These are phyloP conservation scores for Rosa chinensis DNA, from an alignment of 306 rosid genomes.

Conservation along the genomic window DNA sequence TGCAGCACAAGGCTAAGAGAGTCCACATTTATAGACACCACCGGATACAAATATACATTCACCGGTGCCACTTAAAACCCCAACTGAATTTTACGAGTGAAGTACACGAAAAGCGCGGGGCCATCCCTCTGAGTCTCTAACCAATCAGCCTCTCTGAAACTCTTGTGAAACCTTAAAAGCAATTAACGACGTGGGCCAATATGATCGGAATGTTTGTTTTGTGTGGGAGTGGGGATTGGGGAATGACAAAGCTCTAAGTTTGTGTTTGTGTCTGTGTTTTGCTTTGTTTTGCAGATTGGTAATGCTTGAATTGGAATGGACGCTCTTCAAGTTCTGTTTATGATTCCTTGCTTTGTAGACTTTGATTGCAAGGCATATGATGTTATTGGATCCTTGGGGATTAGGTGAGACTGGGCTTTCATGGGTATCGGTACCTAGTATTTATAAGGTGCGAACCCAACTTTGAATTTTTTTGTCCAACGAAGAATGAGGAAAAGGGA, in stretches of 20 bases:
- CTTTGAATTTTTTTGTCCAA: background rate
- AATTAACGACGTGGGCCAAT: slow-evolving; percentile 9
- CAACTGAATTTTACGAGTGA: slow-evolving; percentile 45
- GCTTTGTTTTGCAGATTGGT: slow-evolving; percentile 68
- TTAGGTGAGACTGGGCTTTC: slow-evolving; percentile 38
- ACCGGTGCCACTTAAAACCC: slow-evolving; percentile 12
- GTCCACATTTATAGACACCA: slow-evolving; percentile 51
- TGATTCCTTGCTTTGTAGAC: slow-evolving; percentile 28
- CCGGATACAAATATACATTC: background rate
- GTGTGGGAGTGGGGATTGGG: background rate
- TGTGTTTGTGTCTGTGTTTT: too few species aligned
- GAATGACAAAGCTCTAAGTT: slow-evolving; percentile 8
- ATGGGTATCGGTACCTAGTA: background rate
- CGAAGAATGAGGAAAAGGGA: background rate
- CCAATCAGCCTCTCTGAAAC: slow-evolving; percentile 25
- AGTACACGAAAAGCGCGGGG: slow-evolving; percentile 54
- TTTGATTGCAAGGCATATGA: slow-evolving; percentile 39
- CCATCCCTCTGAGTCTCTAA: slow-evolving; percentile 25
- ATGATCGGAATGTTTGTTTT: background rate
- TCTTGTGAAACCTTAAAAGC: slow-evolving; percentile 29
- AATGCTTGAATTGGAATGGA: slow-evolving; percentile 85
- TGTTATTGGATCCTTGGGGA: slow-evolving; percentile 10
- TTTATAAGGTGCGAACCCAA: background rate
- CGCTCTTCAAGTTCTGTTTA: slow-evolving; percentile 37
- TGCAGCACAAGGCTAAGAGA: slow-evolving; percentile 43